Evolutionary conservation across 129 eudicot species (phyloP).

Genomic region (Oenanthe sinensis): DNA sequence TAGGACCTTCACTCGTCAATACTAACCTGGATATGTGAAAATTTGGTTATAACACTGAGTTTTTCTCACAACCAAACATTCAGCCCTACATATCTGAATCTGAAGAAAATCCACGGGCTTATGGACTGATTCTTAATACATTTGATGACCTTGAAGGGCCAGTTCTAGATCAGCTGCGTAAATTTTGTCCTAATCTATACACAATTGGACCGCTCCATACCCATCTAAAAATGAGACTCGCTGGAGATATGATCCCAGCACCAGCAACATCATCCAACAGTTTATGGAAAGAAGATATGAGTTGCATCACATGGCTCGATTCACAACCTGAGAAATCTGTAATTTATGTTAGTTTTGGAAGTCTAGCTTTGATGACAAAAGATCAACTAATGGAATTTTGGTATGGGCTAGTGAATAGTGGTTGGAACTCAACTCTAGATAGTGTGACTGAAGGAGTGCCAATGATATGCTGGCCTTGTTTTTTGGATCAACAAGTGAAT

Average conservation of each 20-base stretch:
- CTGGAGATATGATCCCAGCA: not conserved
- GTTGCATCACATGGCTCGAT: constrained; percentile 29
- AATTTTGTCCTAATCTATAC: constrained; percentile 25
- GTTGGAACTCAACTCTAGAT: constrained; percentile 31
- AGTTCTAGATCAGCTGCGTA: constrained; percentile 13
- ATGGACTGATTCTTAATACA: constrained; percentile 35
- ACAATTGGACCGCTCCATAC: constrained; percentile 32
- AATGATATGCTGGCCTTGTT: constrained; percentile 29
- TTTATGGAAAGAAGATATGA: constrained; percentile 20
- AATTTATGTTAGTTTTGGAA: constrained; percentile 24
- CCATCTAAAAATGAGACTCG: constrained; percentile 13
- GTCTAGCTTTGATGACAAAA: constrained; percentile 15
- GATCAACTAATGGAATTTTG: constrained; percentile 23
- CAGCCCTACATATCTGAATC: constrained; percentile 18
- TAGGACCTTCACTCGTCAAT: too few relatives aligned
- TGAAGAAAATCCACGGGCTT: constrained; percentile 17
- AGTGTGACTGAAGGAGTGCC: constrained; percentile 26
- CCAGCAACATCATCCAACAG: constrained; percentile 7
- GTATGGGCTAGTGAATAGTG: constrained; percentile 25
- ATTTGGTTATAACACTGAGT: too few relatives aligned
- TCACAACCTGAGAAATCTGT: constrained; percentile 22
- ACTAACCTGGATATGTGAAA: too few relatives aligned
- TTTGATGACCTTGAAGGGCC: constrained; percentile 30
- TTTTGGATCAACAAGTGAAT: constrained; percentile 23
- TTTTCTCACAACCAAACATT: constrained; percentile 8